These are phyloP conservation scores for Heliamphora pulchella DNA, from an alignment of 179 eudicot species.

Conservation along the genomic window DNA sequence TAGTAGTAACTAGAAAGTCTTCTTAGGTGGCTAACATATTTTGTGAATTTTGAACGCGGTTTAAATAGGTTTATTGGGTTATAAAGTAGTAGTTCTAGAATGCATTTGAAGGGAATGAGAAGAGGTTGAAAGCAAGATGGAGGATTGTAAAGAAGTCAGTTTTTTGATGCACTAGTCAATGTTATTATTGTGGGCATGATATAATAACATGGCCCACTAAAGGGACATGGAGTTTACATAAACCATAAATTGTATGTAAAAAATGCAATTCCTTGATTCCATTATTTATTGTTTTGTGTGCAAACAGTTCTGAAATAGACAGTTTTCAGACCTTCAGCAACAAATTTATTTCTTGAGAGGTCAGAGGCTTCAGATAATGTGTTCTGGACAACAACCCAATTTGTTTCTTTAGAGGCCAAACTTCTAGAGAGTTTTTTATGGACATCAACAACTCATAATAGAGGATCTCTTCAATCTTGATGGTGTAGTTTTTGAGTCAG, in stretches of 20 bases:
- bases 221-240: background rate
- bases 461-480: background rate
- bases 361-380: background rate
- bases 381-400: background rate
- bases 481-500: background rate
- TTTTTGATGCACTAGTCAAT: background rate
- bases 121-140: constrained; percentile 1
- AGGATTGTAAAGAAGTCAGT: background rate
- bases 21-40: background rate
- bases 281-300: background rate
- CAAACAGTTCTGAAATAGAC: background rate
- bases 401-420: background rate
- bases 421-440: background rate
- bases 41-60: background rate
- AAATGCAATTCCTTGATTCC: background rate
- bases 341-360: background rate
- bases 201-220: background rate
- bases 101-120: constrained; percentile 7
- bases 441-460: background rate
- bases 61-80: background rate
- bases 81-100: background rate
- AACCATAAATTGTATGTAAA: background rate
- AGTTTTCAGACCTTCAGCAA: background rate
- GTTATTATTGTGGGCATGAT: background rate
- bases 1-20: background rate